A percentile compares a stretch with the other conserved stretches of the same genome.
phyloP scores from a whole-genome alignment of 2,329 filamentous ascomycete species.

The Beauveria australis region DNA sequence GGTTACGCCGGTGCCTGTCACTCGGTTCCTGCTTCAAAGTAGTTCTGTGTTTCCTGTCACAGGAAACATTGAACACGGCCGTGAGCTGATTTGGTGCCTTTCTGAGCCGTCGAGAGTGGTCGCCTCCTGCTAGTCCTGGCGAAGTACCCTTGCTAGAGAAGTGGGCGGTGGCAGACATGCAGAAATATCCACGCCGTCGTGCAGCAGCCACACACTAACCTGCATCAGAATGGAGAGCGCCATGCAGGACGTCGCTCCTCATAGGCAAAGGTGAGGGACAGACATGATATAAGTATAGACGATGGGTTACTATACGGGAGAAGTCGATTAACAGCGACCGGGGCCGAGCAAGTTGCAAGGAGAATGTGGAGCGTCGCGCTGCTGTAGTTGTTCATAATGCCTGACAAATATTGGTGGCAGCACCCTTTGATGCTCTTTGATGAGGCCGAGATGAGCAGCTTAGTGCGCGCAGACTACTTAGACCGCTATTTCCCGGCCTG shows the following conservation, averaged over 20 bases:
- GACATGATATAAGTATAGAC: background rate
- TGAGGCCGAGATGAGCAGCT: background rate
- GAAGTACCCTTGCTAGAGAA: background rate
- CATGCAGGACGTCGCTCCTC: background rate
- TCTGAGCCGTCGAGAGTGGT: background rate
- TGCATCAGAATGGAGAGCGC: background rate
- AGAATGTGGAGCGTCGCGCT: background rate
- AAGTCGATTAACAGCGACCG: background rate
- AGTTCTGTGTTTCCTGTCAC: background rate
- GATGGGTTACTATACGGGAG: background rate
- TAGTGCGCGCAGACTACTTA: background rate
- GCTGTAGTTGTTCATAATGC: too few species aligned
- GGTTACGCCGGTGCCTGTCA: background rate
- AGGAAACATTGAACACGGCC: background rate
- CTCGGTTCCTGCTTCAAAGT: background rate
- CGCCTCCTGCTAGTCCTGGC: background rate
- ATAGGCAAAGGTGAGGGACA: background rate
- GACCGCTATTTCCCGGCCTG: background rate
- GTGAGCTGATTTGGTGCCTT: background rate
- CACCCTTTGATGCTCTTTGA: background rate
- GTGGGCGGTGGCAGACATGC: background rate
- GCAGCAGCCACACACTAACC: constrained; percentile 2
- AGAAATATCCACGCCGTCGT: background rate
- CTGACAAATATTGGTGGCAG: background rate
- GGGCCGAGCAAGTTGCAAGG: background rate